A percentile compares a stretch with the other conserved stretches of the same genome.
phyloP scores from a whole-genome alignment of 106 monocot genomes.

The Acorus calamus region DNA sequence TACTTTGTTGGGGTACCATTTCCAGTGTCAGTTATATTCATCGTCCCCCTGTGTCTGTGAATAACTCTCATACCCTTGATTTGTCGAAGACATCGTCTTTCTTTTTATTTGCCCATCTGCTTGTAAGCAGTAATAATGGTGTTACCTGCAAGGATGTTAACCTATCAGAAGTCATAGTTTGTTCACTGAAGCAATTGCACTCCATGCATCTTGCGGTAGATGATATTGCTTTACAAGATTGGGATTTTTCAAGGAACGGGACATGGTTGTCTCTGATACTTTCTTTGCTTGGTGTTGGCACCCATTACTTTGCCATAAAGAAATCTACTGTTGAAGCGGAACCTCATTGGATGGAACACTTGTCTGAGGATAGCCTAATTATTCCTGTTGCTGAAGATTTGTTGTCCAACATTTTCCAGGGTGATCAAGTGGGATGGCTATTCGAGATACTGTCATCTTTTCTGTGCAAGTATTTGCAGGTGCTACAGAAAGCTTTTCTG shows the following conservation, averaged over 20 bases:
- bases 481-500: conserved; percentile 54
- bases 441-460: conserved; percentile 46
- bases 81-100: conserved; percentile 24
- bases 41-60: conserved; percentile 3
- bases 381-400: conserved; percentile 21
- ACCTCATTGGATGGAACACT: conserved; percentile 7
- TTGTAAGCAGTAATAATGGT: conserved; percentile 10
- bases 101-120: conserved; percentile 37
- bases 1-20: conserved; percentile 68
- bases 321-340: conserved; percentile 16
- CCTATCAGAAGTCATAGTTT: conserved; percentile 18
- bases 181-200: conserved; percentile 38
- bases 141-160: conserved; percentile 10
- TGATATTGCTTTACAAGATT: conserved; percentile 20
- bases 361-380: conserved; percentile 7
- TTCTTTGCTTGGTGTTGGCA: conserved; percentile 42
- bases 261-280: conserved; percentile 63
- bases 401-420: conserved; percentile 18
- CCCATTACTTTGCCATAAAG: conserved; percentile 24
- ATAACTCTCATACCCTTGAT: conserved; percentile 15
- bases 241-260: conserved; percentile 56
- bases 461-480: conserved; percentile 41
- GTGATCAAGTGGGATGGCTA: conserved; percentile 29
- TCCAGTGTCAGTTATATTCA: conserved; percentile 17
- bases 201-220: conserved; percentile 3